Base-by-base conservation (phyloP, 495 filamentous ascomycete genomes). In the Aspergillus affinis region DNA sequence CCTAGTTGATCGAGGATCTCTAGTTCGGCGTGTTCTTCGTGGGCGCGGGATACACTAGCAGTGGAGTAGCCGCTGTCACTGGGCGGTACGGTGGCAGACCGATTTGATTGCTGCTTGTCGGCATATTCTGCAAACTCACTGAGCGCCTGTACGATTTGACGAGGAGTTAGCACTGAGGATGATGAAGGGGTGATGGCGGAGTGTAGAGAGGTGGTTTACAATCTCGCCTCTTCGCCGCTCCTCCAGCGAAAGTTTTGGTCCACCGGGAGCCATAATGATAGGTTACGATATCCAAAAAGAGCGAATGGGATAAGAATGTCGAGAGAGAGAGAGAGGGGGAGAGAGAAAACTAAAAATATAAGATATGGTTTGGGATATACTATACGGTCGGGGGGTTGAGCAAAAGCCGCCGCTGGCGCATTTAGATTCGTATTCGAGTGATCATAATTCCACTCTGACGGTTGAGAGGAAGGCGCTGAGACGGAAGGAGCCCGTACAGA, bases 41-140 rank as follows among this genome's bases (percentile, higher is more conserved):
- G 70, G 54, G 62, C 64, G 55, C 58, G 71, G 36, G 66, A 73
- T 32, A 65, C 74, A 64, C 65, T 77, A 57, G 74, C 69, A 2
- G 75, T 76, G 23, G 76, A 72, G 57, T 80, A 77, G 27, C 75
- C 74, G 64, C 71, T 80, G 51, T 80, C 74, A 63, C 75, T 77
- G 20, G 76, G 75, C 15, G 68, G 72, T 20, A 62, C 65, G 26
- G 71, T 64, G 20, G 66, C 69, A 77, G 64, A 87, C 70, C 58
- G 87, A 75, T 75, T 93, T 4, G 84, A 82, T 72, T 97, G 93
- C 72, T 98, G 92, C 74, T 93, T 88, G 72, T 97, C 92, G 59
- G 96, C 95, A 65, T 96, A 98, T 72, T 98, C 94, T 71, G 95
- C 92, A 69, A 98, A 98, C 64, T 97, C 94, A 80, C 90, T 93